These are phyloP conservation scores for Camptophora hylomeconis DNA, from an alignment of 2,329 filamentous ascomycete species.

Conservation along the genomic window DNA sequence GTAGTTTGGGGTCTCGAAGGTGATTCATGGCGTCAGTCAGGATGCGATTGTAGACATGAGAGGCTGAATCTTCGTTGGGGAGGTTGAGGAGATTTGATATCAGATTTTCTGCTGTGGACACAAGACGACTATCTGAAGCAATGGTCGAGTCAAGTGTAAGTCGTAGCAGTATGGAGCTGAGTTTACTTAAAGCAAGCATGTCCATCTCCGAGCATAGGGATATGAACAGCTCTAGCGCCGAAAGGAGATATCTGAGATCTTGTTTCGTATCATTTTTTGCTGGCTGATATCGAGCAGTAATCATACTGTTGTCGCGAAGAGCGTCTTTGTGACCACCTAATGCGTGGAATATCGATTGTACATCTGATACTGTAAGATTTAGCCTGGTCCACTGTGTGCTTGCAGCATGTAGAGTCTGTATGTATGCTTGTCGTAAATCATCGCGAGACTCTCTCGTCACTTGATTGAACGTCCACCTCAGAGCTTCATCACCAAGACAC, in stretches of 20 bases:
- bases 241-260: slow-evolving; percentile 11
- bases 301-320: slow-evolving; percentile 7
- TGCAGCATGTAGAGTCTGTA: slow-evolving; percentile 37
- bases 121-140: slow-evolving; percentile 11
- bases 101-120: slow-evolving; percentile 9
- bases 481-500: slow-evolving; percentile 48
- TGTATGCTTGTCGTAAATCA: slow-evolving; percentile 48
- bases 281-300: slow-evolving; percentile 8
- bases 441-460: slow-evolving; percentile 36
- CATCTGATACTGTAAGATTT: slow-evolving; percentile 10
- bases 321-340: slow-evolving; percentile 12
- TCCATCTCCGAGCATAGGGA: slow-evolving; percentile 14
- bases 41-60: slow-evolving; percentile 11
- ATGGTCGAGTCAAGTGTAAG: slow-evolving; percentile 11
- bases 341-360: slow-evolving; percentile 10
- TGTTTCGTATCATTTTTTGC: slow-evolving; percentile 3
- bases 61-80: slow-evolving; percentile 6
- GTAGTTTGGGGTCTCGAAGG: slow-evolving; percentile 25
- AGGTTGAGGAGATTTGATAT: slow-evolving; percentile 10
- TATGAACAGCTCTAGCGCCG: slow-evolving; percentile 10
- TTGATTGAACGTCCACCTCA: slow-evolving; percentile 46
- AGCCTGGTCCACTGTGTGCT: slow-evolving; percentile 20
- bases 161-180: slow-evolving; percentile 13
- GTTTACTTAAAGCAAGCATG: slow-evolving; percentile 12
- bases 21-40: slow-evolving; percentile 10